Conservation (phyloP, 148 eudicot genomes). For the Suaeda aralocaspica region DNA sequence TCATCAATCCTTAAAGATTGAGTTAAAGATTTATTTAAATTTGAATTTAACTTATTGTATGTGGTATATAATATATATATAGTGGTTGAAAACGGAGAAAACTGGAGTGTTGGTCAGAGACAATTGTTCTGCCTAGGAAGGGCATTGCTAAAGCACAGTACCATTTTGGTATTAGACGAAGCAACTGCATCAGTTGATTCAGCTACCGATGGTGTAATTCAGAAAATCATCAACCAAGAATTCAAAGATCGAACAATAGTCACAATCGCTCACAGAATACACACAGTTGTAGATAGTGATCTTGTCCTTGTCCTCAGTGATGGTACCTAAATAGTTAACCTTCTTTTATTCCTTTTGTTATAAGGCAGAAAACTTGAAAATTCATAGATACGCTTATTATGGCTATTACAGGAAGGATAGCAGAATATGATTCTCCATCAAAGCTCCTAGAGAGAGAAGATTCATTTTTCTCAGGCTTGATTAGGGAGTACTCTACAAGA, state of each 20-base stretch:
- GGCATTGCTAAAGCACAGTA: constrained; percentile 78
- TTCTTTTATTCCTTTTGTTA: not conserved
- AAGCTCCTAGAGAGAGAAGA: constrained; percentile 78
- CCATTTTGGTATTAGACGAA: constrained; percentile 80
- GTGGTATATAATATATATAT: constrained; percentile 25
- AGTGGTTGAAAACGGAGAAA: constrained; percentile 97
- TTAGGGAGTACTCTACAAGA: constrained; percentile 81
- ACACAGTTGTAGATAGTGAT: constrained; percentile 91
- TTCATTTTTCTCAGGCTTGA: constrained; percentile 84
- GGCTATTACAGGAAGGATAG: constrained; percentile 70
- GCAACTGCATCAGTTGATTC: constrained; percentile 99
- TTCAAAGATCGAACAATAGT: constrained; percentile 77
- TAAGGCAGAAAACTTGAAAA: not conserved
- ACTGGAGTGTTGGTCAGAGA: constrained; percentile 98
- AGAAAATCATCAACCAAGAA: constrained; percentile 71
- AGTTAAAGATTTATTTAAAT: not conserved
- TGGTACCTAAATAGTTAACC: constrained; percentile 46
- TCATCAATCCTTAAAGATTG: not conserved
- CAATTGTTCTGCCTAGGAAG: constrained; percentile 94
- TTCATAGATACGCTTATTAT: not conserved
- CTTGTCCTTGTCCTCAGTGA: constrained; percentile 89
- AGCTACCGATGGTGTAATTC: constrained; percentile 84
- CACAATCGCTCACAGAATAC: constrained; percentile 98
- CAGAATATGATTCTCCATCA: constrained; percentile 84
- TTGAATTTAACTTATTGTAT: constrained; percentile 17